Base-by-base conservation (phyloP, 441 rosid species). In the Oxalis stricta region DNA sequence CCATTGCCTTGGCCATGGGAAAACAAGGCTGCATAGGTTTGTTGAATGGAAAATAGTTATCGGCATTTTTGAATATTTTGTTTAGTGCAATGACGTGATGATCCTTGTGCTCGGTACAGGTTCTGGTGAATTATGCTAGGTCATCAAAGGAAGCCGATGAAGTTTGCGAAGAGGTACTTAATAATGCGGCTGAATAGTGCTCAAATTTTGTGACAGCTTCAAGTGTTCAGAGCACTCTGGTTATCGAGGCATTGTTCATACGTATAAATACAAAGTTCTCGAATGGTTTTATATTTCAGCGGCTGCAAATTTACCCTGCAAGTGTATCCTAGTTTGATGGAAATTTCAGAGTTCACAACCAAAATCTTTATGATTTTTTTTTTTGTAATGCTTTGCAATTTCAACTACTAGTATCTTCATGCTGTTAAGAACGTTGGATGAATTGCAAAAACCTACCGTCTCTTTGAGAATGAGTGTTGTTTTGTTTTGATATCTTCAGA, bases 121-220 rank as follows among this genome's bases (percentile, higher is more conserved):
- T 89, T 38, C 63, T 91, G 69, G 94, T 85, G 51, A 91, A 91
- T 59, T 91, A 91, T 56, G 94, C 93, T 34, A 70, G 91, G 63
- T 91, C 98, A 52, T 73, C 93, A 46, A 72, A 78, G 63, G 96
- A 89, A 50, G 96, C 96, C 14, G 94, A 85, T 46, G 96, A 85
- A 64, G 94, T 91, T 46, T 70, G 78, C 38, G 73, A 76, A 60
- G 80, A 85, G 96, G 92, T 83, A 18, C 26, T 2, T 28, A 28
- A 18, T 48, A 12, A 19, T 29, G 18, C 17, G 2, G 10, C 10
- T 35, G 12, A 22, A 22, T 22, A n/a, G 7, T 34, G 15, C 33
- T 1, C 24, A 24, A 16, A 34, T 35, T 34, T 55, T 2, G 1
- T 3, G 39, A 24, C 8, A 4, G 5, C 4, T 3, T 24, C 28